A percentile compares a stretch with the other conserved stretches of the same genome.
These are phyloP conservation scores for Musa beccarii DNA, from an alignment of 176 grass and related monocot genomes.

Conservation along the genomic window DNA sequence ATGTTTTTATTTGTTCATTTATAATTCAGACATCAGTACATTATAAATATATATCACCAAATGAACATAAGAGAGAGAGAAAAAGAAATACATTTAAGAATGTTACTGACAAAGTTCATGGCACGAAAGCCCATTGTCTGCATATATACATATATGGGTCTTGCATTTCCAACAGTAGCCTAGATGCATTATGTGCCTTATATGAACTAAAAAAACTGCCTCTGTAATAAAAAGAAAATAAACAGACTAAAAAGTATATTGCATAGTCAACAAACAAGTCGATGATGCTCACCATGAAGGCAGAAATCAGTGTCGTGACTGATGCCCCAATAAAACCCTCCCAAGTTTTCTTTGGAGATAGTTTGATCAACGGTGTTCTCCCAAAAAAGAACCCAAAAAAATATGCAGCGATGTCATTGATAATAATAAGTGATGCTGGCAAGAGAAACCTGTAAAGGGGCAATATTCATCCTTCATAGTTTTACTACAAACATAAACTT, in stretches of 20 bases:
- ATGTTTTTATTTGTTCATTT: not conserved
- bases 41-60: not conserved
- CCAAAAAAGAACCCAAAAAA: constrained; percentile 98
- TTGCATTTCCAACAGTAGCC: not conserved
- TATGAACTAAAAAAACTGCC: not conserved
- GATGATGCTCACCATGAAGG: constrained; percentile 61
- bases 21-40: not conserved
- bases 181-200: not conserved
- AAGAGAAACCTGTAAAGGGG: constrained; percentile 77
- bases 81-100: not conserved
- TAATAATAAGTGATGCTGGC: constrained; percentile 92
- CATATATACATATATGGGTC: not conserved
- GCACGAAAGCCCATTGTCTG: not conserved
- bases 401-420: constrained; percentile 95
- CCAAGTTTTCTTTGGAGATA: constrained; percentile 99
- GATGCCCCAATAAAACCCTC: constrained; percentile 99
- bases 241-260: not conserved
- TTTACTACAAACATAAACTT: not conserved
- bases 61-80: not conserved
- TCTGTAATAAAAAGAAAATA: not conserved
- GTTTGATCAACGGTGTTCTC: constrained; percentile 92
- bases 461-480: not conserved
- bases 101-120: too few species aligned
- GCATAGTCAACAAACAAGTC: not conserved
- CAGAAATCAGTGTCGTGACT: constrained; percentile 84